Base-by-base conservation (phyloP, 805 yeast genomes). In the Candida hungchunana region DNA sequence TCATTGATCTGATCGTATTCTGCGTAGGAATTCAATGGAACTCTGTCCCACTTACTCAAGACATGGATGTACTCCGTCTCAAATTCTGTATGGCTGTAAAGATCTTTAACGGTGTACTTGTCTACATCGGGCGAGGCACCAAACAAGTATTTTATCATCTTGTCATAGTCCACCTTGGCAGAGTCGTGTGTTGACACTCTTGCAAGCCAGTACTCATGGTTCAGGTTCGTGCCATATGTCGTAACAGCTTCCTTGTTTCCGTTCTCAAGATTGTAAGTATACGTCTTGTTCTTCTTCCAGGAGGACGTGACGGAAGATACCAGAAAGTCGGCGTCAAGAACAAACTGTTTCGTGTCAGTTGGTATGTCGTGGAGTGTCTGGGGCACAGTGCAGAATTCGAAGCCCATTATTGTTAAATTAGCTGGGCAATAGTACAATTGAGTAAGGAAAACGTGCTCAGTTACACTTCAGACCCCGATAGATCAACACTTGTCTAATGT, bases 61-160 rank as follows among this genome's bases (percentile, higher is more conserved):
- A 56, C 55, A 21, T 62, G 60, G 21, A 63, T 63, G 37, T 64
- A 64, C 18, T 62, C 49, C 7, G 44, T 34, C 35, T 66, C 71
- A 15, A 51, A 37, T 20, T 47, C 41, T 2, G 66, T 58, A 28
- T 66, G 63, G 4, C 38, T 43, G 20, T 55, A 48, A 3, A 52
- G 42, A 18, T 58, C 62, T 2, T 45, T 37, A 29, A 58, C 35
- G 4, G 10, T 31, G 24, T 30, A 44, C 17, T 12, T n/a, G 3
- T 37, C 44, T 5, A 31, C 51, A 4, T 31, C 21, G 17, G 38
- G 38, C 12, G 49, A 43, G 10, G 54, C 51, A 12, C 68, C 69
- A 19, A 55, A 44, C 3, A 61, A 36, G 21, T 54, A 56, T 27
- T 48, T 37, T 4, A 59, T 43, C 28, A 62, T 43, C 12, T 47